phyloP scores from a whole-genome alignment of 352 stramenopile species.

The Phytopythium litorale region DNA sequence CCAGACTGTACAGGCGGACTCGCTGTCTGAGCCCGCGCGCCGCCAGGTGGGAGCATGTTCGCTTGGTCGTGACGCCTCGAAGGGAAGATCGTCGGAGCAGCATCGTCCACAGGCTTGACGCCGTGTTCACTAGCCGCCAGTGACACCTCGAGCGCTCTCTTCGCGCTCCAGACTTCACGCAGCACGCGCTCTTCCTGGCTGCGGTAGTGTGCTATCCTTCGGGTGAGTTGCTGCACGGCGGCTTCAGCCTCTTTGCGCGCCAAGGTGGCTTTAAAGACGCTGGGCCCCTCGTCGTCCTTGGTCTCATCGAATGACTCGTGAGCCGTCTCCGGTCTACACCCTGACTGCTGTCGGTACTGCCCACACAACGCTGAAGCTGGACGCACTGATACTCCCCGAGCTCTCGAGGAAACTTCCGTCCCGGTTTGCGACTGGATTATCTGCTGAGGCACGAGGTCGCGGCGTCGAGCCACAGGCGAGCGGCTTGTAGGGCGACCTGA shows the following conservation, averaged over 20 bases:
- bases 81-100: background rate
- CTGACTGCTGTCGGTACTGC: background rate
- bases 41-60: background rate
- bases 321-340: background rate
- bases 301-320: too few relatives aligned
- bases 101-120: background rate
- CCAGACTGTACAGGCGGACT: background rate
- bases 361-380: background rate
- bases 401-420: too few relatives aligned
- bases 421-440: background rate
- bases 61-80: background rate
- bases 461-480: constrained; percentile 2
- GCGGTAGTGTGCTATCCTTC: constrained; percentile 50
- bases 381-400: background rate
- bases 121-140: constrained; percentile 4
- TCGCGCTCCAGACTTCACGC: constrained; percentile 44
- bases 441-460: constrained; percentile 2
- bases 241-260: constrained; percentile 56
- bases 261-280: constrained; percentile 38
- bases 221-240: constrained; percentile 35
- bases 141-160: constrained; percentile 29
- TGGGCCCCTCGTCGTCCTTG: constrained; percentile 9
- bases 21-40: background rate
- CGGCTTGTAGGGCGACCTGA: background rate
- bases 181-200: constrained; percentile 51